A percentile compares a stretch with the other conserved stretches of the same genome.
phyloP scores from a whole-genome alignment of 345 rosid genomes.

The Gossypium stocksii region DNA sequence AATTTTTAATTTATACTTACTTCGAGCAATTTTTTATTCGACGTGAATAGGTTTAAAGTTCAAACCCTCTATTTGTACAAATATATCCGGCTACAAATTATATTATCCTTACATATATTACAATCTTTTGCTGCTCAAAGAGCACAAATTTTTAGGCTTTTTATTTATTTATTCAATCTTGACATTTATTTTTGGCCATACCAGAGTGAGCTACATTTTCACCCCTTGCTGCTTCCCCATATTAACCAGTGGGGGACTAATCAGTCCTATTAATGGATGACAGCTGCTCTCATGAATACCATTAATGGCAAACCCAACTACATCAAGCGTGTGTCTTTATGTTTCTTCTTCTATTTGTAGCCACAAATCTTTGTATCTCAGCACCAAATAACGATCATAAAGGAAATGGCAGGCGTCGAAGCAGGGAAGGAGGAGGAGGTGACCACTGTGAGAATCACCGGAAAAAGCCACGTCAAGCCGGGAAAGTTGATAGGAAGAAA shows the following conservation, averaged over 20 bases:
- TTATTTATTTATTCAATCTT: background rate
- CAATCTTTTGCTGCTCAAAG: background rate
- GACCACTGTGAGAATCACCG: conserved; percentile 34
- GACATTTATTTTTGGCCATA: background rate
- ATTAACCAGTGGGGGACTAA: background rate
- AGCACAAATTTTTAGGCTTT: conserved; percentile 2
- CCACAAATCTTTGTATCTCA: conserved; percentile 7
- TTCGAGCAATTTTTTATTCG: too few species aligned
- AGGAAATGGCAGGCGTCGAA: conserved; percentile 21
- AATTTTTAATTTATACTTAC: too few species aligned
- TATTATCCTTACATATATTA: too few species aligned
- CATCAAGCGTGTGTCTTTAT: conserved; percentile 14
- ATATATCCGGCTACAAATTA: too few species aligned
- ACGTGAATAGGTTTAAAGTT: too few species aligned
- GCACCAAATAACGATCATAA: background rate
- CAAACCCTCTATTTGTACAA: too few species aligned
- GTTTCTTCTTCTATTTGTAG: background rate
- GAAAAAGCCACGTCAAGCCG: conserved; percentile 63
- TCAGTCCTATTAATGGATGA: conserved; percentile 21
- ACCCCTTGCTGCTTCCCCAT: background rate
- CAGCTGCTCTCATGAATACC: conserved; percentile 48
- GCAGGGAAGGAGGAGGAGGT: conserved; percentile 9
- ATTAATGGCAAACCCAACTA: conserved; percentile 56
- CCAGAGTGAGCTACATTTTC: too few species aligned
- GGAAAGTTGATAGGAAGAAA: conserved; percentile 48